Evolutionary conservation across 2,329 filamentous ascomycete genomes (phyloP).

Genomic region (Cladosporium colombiae): DNA sequence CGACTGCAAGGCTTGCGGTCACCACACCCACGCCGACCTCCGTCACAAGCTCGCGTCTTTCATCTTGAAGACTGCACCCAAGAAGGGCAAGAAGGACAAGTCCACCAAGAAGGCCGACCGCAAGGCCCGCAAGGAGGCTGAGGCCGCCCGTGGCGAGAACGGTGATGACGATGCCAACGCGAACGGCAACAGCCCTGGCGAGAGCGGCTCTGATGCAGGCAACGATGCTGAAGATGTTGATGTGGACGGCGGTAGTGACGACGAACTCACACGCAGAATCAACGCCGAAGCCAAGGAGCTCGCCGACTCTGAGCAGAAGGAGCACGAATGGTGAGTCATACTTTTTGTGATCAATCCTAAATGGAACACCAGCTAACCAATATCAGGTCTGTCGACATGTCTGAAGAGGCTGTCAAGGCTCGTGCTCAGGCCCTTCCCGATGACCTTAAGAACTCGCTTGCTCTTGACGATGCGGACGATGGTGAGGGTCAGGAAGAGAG

Average conservation of each 20-base stretch:
- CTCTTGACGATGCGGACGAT: conserved; percentile 71
- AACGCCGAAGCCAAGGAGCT: conserved; percentile 71
- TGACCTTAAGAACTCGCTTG: conserved; percentile 82
- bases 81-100: conserved; percentile 96
- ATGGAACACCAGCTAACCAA: not conserved
- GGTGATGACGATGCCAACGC: conserved; percentile 52
- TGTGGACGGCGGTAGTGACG: conserved; percentile 77
- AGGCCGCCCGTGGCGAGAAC: conserved; percentile 49
- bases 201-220: conserved; percentile 65
- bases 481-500: conserved; percentile 78
- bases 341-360: not conserved
- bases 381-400: conserved; percentile 77
- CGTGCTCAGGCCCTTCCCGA: conserved; percentile 90
- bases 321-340: conserved; percentile 71
- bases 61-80: conserved; percentile 93
- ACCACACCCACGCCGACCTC: conserved; percentile 86
- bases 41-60: conserved; percentile 96
- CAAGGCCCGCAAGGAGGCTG: conserved; percentile 77
- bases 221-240: conserved; percentile 67
- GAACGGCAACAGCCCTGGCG: conserved; percentile 63
- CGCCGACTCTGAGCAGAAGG: conserved; percentile 68
- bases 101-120: conserved; percentile 84
- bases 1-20: conserved; percentile 98
- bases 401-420: conserved; percentile 89
- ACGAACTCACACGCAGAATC: conserved; percentile 81